phyloP scores from a whole-genome alignment of 176 grass and related monocot species.

The Elaeis guineensis region DNA sequence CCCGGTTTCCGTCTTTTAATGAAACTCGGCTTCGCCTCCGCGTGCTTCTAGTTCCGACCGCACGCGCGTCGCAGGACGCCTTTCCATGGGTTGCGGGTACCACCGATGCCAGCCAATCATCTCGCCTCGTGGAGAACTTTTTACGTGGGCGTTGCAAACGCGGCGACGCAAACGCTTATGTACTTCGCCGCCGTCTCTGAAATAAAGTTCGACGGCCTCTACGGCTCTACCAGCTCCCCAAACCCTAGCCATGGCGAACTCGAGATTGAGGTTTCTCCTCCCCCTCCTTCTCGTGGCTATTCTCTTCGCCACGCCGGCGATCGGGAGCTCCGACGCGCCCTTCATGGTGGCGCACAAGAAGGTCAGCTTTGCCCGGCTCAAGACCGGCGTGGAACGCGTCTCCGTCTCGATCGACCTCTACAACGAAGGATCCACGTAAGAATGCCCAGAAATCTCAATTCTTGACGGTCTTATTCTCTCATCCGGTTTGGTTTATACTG shows the following conservation, averaged over 20 bases:
- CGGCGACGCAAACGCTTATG: no score
- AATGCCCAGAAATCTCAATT: not conserved
- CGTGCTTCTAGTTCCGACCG: no score
- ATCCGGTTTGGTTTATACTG: not conserved
- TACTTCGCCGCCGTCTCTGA: no score
- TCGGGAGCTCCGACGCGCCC: slow-evolving; percentile 7
- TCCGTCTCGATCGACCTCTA: slow-evolving; percentile 22
- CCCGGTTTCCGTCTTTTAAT: no score
- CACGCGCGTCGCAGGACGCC: no score
- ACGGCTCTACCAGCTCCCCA: not conserved
- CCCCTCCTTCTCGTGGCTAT: not conserved
- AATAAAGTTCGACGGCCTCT: not conserved
- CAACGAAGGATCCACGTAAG: slow-evolving; percentile 23
- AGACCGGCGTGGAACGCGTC: slow-evolving; percentile 14
- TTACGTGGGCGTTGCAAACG: no score
- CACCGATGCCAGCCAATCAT: no score
- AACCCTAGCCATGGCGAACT: slow-evolving; percentile 14
- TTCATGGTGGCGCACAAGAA: slow-evolving; percentile 23
- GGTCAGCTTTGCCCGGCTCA: slow-evolving; percentile 12
- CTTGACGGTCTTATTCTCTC: not conserved
- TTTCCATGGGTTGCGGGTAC: no score
- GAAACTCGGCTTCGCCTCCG: no score
- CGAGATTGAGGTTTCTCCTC: not conserved
- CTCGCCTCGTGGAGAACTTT: no score
- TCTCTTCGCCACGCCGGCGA: not conserved